Evolutionary conservation across 768 basidiomycete species (phyloP).

Genomic region (Infundibulicybe gibba): DNA sequence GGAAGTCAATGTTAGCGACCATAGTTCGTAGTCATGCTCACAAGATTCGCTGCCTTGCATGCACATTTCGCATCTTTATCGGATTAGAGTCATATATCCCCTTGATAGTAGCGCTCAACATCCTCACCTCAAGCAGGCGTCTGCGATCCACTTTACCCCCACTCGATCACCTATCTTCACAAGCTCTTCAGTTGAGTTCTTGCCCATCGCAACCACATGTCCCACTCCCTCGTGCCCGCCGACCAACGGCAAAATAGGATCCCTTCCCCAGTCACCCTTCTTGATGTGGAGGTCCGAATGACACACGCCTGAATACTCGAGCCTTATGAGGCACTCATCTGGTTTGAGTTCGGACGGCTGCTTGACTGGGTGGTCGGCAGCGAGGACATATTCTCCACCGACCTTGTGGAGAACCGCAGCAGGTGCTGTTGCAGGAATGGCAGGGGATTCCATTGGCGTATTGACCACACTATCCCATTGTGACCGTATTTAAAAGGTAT

Average conservation of each 20-base stretch:
- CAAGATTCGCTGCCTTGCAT: slow-evolving; percentile 56
- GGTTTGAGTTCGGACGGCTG: slow-evolving; percentile 54
- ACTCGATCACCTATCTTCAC: slow-evolving; percentile 74
- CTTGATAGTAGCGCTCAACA: neutral
- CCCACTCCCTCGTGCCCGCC: slow-evolving; percentile 85
- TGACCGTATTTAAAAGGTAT: too few relatives aligned
- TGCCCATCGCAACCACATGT: slow-evolving; percentile 71
- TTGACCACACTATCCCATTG: too few relatives aligned
- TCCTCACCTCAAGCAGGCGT: slow-evolving; percentile 32
- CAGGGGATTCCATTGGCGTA: slow-evolving; percentile 2
- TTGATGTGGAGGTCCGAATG: slow-evolving; percentile 75
- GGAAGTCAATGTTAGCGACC: neutral
- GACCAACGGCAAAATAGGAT: slow-evolving; percentile 51
- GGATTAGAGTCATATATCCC: neutral
- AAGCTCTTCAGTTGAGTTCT: slow-evolving; percentile 34
- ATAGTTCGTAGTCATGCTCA: slow-evolving; percentile 5
- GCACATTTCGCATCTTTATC: slow-evolving; percentile 65
- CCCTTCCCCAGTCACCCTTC: slow-evolving; percentile 63
- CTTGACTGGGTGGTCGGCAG: slow-evolving; percentile 48
- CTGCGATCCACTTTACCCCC: slow-evolving; percentile 70
- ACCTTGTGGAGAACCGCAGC: slow-evolving; percentile 31
- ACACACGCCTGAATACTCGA: slow-evolving; percentile 62
- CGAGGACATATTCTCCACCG: slow-evolving; percentile 24
- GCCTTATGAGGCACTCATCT: slow-evolving; percentile 67
- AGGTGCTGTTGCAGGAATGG: slow-evolving; percentile 30